A percentile compares a stretch with the other conserved stretches of the same genome.
These are phyloP conservation scores for Hypoxylon sp. DNA, from an alignment of 2,329 filamentous ascomycete species.

Conservation along the genomic window DNA sequence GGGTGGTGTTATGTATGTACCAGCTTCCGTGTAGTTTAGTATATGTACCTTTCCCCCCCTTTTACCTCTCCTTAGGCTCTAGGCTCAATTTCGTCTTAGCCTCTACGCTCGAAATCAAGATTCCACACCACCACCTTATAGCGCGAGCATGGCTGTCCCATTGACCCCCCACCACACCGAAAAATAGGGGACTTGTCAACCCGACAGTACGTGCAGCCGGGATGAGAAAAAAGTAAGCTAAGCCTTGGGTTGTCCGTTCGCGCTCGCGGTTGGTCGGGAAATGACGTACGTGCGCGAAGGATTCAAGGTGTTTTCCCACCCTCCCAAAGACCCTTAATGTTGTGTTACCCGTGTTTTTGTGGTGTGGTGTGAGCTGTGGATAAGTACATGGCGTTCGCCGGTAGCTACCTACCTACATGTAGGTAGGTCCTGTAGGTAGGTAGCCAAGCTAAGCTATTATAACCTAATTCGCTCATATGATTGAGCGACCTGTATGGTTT, in stretches of 20 bases:
- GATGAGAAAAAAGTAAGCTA: background rate
- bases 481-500: no score
- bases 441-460: no score
- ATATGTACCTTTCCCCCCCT: slow-evolving; percentile 3
- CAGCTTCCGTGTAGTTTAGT: no score
- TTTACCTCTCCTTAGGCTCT: no score
- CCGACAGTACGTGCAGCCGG: background rate
- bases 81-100: slow-evolving; percentile 18
- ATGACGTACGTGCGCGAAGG: background rate
- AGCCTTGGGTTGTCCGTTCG: background rate
- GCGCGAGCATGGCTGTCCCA: background rate
- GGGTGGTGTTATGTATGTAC: background rate
- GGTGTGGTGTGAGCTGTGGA: no score
- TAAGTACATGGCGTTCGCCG: no score
- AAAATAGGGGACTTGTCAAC: background rate
- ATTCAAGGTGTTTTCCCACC: background rate
- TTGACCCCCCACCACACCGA: slow-evolving; percentile 1
- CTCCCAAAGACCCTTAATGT: background rate
- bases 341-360: background rate
- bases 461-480: no score
- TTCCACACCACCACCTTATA: slow-evolving; percentile 6
- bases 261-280: background rate
- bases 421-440: no score
- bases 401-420: no score
- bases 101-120: slow-evolving; percentile 25